These are phyloP conservation scores for Staphylotrichum tortipilum DNA, from an alignment of 495 filamentous ascomycete genomes.

Conservation along the genomic window DNA sequence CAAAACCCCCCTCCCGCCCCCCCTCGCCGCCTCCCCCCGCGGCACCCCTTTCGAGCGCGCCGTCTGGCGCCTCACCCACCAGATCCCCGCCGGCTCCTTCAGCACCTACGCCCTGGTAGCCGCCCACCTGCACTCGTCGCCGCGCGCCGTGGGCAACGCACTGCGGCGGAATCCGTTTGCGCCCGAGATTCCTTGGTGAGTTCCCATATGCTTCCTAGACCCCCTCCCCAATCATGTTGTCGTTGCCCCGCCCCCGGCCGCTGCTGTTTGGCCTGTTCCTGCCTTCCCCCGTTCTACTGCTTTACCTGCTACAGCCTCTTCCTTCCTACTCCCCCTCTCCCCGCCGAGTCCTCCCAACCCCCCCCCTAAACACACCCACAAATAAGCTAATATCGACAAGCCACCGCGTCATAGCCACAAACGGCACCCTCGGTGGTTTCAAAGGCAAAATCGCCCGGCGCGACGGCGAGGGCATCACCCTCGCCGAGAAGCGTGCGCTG, in stretches of 20 bases:
- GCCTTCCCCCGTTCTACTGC: too few relatives aligned
- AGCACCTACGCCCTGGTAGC: constrained; percentile 68
- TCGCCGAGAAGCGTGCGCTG: constrained; percentile 35
- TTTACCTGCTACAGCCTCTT: neutral
- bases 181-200: constrained; percentile 46
- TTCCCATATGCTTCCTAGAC: neutral
- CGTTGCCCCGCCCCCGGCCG: too few relatives aligned
- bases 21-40: constrained; percentile 18
- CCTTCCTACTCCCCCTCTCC: neutral
- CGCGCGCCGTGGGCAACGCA: constrained; percentile 73
- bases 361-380: neutral
- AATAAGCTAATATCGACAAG: neutral
- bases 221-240: neutral
- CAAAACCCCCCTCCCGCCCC: constrained; percentile 6
- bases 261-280: too few relatives aligned
- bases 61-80: constrained; percentile 57
- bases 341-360: neutral
- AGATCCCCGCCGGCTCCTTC: constrained; percentile 61
- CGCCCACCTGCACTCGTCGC: constrained; percentile 55
- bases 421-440: constrained; percentile 42
- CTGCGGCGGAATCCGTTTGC: constrained; percentile 64
- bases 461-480: constrained; percentile 33
- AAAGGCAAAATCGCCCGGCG: constrained; percentile 34
- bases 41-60: constrained; percentile 49
- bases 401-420: constrained; percentile 43